phyloP scores from a whole-genome alignment of 2,329 filamentous ascomycete species.

The Penicillium fuscoglaucum region DNA sequence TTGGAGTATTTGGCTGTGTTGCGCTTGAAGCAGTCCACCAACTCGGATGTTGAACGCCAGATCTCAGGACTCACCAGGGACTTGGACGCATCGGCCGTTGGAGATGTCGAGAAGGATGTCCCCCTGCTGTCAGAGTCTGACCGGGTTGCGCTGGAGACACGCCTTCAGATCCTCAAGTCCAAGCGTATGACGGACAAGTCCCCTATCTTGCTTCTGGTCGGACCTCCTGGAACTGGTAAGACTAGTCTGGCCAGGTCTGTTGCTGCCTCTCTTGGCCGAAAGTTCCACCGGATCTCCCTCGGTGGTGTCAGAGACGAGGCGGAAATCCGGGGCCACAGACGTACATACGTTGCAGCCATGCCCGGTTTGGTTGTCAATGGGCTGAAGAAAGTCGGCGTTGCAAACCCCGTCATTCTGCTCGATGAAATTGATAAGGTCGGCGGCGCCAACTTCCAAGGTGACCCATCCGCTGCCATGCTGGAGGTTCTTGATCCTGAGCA shows the following conservation, averaged over 20 bases:
- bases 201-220: constrained; percentile 88
- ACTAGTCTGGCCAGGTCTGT: constrained; percentile 93
- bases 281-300: constrained; percentile 95
- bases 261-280: constrained; percentile 84
- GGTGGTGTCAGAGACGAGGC: constrained; percentile 95
- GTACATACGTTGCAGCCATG: constrained; percentile 99
- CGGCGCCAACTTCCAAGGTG: constrained; percentile 85
- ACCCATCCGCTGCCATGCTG: constrained; percentile 95
- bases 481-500: constrained; percentile 97
- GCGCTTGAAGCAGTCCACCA: constrained; percentile 87
- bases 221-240: constrained; percentile 93
- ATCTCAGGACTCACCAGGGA: constrained; percentile 59
- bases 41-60: constrained; percentile 76
- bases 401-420: constrained; percentile 91
- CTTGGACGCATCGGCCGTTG: constrained; percentile 35
- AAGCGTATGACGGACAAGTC: constrained; percentile 92
- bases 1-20: constrained; percentile 96
- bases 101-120: constrained; percentile 60
- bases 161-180: constrained; percentile 72
- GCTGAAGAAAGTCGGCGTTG: constrained; percentile 89
- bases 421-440: constrained; percentile 99
- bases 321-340: constrained; percentile 89
- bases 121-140: constrained; percentile 49
- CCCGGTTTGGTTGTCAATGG: constrained; percentile 92
- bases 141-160: constrained; percentile 54